Percentiles rank a stretch among this genome's conserved stretches.
These are phyloP conservation scores for Tolypocladium sp. DNA, from an alignment of 2,329 filamentous ascomycete genomes.

Conservation along the genomic window DNA sequence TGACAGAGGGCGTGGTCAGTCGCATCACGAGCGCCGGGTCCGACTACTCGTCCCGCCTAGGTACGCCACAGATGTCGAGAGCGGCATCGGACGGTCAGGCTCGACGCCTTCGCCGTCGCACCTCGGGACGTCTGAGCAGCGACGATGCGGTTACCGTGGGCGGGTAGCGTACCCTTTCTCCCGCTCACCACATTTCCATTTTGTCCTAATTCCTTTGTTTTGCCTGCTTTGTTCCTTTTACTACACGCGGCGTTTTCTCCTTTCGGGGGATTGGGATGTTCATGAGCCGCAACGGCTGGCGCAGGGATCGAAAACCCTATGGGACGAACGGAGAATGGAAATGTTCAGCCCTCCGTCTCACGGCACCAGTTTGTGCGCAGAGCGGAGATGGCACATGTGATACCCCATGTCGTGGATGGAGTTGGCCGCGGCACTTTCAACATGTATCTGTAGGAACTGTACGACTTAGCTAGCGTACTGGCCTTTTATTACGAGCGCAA, in stretches of 20 bases:
- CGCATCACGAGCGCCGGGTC: slow-evolving; percentile 13
- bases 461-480: neutral
- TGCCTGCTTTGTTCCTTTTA: neutral
- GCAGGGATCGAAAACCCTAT: neutral
- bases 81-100: slow-evolving; percentile 15
- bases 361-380: neutral
- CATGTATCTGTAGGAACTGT: neutral
- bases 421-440: neutral
- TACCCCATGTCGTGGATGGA: neutral
- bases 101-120: neutral
- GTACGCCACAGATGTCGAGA: slow-evolving; percentile 16
- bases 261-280: neutral
- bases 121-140: slow-evolving; percentile 1
- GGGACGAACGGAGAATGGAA: neutral
- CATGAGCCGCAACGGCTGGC: neutral
- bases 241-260: neutral
- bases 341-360: neutral
- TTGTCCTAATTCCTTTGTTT: neutral
- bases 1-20: slow-evolving; percentile 6
- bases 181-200: neutral
- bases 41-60: slow-evolving; percentile 13
- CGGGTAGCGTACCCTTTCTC: neutral
- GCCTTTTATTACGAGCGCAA: neutral
- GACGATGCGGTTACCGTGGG: slow-evolving; percentile 7
- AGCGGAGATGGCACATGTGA: neutral